Base-by-base conservation (phyloP, 2,329 filamentous ascomycete genomes). In the Hypoxylon sp. region DNA sequence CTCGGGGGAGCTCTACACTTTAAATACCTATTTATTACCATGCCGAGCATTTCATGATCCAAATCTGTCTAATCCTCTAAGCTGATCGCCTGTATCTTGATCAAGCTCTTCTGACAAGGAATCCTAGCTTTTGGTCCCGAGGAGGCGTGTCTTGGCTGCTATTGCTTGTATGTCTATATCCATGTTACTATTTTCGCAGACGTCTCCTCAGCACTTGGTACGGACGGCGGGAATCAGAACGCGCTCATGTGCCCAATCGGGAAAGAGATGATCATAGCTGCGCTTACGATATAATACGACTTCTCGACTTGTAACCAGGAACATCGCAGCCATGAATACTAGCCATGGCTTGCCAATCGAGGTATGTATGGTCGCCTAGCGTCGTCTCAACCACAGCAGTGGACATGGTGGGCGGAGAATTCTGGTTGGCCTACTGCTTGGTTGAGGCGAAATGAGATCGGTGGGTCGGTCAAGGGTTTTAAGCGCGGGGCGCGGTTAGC, bases 401-500 rank as follows among this genome's bases (percentile, higher is more conserved):
- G 60, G 63, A 52, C 59, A 29, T 67, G 23, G 16, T 27, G 21
- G 52, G 70, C 71, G 70, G 70, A 48, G 63, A 64, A 50, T 67
- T 74, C 57, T 75, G 74, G 69, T 77, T 77, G 75, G 75, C 58
- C 70, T 46, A 61, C 47, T 51, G 47, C 27, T 32, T 16, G 65
- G 63, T 61, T 63, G 50, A 63, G 62, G 61, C 65, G 67, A 73
- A 69, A 74, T 73, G 73, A 73, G 62, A 67, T 51, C 57, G 58
- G 70, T 72, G 71, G 67, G 62, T 34, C 59, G 37, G 61, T 58
- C 62, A 63, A 55, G 69, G 65, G 62, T 50, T 51, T 66, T 76
- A 77, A 75, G 74, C 75, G 74, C 75, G 72, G 73, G 63, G 57
- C 74, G 74, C 74, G 72, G 64, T 51, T 68, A 65, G 50, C 14